Evolutionary conservation across 208 protist species (phyloP), one percentile per base, ranked within the genome.

Genomic region (Phytomonas francai): DNA sequence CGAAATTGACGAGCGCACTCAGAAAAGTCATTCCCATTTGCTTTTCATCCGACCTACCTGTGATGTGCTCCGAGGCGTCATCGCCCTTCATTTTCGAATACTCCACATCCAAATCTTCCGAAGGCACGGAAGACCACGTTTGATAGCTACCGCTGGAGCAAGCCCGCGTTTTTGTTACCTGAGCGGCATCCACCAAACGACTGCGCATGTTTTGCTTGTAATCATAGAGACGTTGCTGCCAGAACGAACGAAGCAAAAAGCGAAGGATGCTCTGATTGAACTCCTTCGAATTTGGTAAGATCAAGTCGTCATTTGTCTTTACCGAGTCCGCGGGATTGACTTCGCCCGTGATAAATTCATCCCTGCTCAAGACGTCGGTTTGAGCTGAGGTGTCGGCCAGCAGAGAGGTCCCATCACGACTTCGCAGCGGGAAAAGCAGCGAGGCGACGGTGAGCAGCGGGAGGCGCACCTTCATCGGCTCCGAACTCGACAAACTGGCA

Each of bases 381-480:
- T 59, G 39, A 0, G 36, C 45, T 0, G 59, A 12, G 1, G 16
- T 25, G 3, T 59, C 29, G 9, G 11, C 59, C 36, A 63, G 57
- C 62, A 76, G 56, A 14, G 63, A 19, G 6, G 63, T 32, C 9
- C 73, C 73, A 6, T 77, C 33, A 0, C 59, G 39, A n/a, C 34
- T 70, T n/a, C 78, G 70, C n/a, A 75, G 75, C 5, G 86, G 83
- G 25, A 93, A 74, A 25, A 93, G 57, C 12, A 93, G 39, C 27
- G 87, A 88, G 4, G 83, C 77, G 1, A 95, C 33, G 9, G 87
- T 92, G 25, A 95, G 83, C 49, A 95, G n/a, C 31, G 84, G 84
- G 51, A 90, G 63, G 27, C 64, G 76, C 69, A 78, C 79, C n/a
- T 73, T 74, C 57, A 74, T 76, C 60, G 80, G 36, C 5, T 78